Conservation (phyloP, 495 filamentous ascomycete genomes). For the Talaromyces borbonicus region DNA sequence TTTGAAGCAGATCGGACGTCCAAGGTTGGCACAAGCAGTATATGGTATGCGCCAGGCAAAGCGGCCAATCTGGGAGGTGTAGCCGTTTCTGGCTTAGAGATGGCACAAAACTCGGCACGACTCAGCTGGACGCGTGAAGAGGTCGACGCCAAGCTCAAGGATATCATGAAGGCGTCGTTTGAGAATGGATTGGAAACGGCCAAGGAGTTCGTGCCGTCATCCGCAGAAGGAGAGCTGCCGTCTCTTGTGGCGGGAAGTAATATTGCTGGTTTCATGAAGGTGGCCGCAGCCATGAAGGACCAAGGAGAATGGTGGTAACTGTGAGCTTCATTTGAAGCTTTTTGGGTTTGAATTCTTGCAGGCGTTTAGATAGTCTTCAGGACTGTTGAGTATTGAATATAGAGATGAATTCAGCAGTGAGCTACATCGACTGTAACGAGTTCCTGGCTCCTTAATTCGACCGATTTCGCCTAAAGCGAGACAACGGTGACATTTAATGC, state of each 20-base stretch:
- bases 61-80: slow-evolving; percentile 97
- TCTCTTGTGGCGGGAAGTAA: slow-evolving; percentile 87
- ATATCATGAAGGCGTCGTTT: slow-evolving; percentile 93
- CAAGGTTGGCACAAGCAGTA: slow-evolving; percentile 55
- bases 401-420: no score
- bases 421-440: no score
- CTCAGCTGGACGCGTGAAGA: slow-evolving; percentile 78
- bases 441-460: no score
- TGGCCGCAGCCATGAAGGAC: slow-evolving; percentile 86
- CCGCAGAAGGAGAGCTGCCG: slow-evolving; percentile 72
- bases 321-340: no score
- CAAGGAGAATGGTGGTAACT: slow-evolving; percentile 97
- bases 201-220: slow-evolving; percentile 67
- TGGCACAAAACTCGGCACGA: slow-evolving; percentile 93
- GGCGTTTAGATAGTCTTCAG: no score
- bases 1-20: slow-evolving; percentile 75
- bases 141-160: slow-evolving; percentile 85
- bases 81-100: slow-evolving; percentile 94
- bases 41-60: slow-evolving; percentile 93
- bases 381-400: no score
- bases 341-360: no score
- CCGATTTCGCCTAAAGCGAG: no score
- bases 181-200: slow-evolving; percentile 83
- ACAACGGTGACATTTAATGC: no score
- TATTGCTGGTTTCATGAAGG: slow-evolving; percentile 96